Evolutionary conservation across 306 rosid species (phyloP).

Genomic region (Sophora flavescens): DNA sequence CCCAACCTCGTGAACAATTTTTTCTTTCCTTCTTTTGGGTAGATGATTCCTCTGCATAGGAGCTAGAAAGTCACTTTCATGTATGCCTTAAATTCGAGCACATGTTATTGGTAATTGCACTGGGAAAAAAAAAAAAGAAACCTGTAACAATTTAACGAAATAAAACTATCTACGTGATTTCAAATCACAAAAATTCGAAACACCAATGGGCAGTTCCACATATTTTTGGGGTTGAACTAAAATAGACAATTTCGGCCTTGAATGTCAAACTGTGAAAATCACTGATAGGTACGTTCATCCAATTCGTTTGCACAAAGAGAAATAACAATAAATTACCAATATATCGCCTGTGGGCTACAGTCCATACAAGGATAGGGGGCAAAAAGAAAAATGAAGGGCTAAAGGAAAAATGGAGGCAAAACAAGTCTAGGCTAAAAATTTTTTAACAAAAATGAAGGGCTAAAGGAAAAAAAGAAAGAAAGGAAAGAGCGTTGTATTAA

Average conservation of each 20-base stretch:
- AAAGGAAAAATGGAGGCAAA: background rate
- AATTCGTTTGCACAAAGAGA: conserved; percentile 15
- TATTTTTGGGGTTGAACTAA: background rate
- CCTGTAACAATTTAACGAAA: background rate
- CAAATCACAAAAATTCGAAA: conserved; percentile 31
- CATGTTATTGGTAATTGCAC: background rate
- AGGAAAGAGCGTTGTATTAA: conserved; percentile 33
- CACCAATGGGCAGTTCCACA: background rate
- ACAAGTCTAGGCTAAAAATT: conserved; percentile 14
- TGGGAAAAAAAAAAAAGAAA: background rate
- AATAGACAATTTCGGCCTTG: conserved; percentile 5
- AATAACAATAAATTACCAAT: conserved; percentile 41
- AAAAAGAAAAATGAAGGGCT: too few species aligned
- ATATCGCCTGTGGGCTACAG: conserved; percentile 23
- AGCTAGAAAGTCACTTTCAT: background rate
- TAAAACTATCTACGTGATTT: too few species aligned
- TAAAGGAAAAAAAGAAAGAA: background rate
- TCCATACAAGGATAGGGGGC: conserved; percentile 18
- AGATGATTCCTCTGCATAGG: background rate
- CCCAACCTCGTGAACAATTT: conserved; percentile 20
- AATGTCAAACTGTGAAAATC: background rate
- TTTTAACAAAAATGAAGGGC: conserved; percentile 25
- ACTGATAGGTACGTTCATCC: background rate
- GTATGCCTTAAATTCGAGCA: conserved; percentile 1
- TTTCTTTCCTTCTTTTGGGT: background rate